A percentile compares a stretch with the other conserved stretches of the same genome.
Evolutionary conservation across 176 grass and related monocot species (phyloP).

Genomic region (Oryza glaberrima): DNA sequence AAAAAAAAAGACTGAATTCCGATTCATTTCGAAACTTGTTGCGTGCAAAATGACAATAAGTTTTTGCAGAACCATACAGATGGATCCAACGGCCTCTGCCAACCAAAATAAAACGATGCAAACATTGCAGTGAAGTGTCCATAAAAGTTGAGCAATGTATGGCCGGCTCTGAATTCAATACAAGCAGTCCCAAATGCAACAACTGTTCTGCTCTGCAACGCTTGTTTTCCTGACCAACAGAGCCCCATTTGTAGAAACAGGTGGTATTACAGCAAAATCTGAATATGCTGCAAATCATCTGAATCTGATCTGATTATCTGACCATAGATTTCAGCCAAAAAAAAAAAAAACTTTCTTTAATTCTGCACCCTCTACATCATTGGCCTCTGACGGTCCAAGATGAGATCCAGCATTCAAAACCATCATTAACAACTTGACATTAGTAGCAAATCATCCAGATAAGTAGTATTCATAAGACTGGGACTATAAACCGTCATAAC

Average conservation of each 20-base stretch:
- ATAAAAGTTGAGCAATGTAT: slow-evolving; percentile 3
- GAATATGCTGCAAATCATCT: slow-evolving; percentile 18
- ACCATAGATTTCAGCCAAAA: slow-evolving; percentile 39
- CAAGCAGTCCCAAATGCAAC: slow-evolving; percentile 8
- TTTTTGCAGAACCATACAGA: not conserved
- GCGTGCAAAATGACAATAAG: not conserved
- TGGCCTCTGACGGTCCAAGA: not conserved
- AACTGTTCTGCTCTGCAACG: slow-evolving; percentile 12
- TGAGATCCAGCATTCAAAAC: not conserved
- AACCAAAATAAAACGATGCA: slow-evolving; percentile 27
- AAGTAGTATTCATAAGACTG: not conserved
- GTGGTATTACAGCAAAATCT: not conserved
- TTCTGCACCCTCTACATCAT: slow-evolving; percentile 17
- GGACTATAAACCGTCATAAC: not conserved
- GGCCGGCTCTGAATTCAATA: slow-evolving; percentile 49
- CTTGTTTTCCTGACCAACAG: slow-evolving; percentile 32
- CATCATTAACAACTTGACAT: not conserved
- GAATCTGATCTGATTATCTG: slow-evolving; percentile 28
- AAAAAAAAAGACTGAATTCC: not conserved
- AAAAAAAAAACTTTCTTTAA: not conserved
- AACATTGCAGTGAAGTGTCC: slow-evolving; percentile 29
- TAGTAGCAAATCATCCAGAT: not conserved
- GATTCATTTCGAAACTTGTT: not conserved
- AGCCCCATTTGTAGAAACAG: slow-evolving; percentile 39
- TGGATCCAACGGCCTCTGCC: slow-evolving; percentile 35